phyloP scores from a whole-genome alignment of 306 rosid genomes.

The Canavalia ensiformis region DNA sequence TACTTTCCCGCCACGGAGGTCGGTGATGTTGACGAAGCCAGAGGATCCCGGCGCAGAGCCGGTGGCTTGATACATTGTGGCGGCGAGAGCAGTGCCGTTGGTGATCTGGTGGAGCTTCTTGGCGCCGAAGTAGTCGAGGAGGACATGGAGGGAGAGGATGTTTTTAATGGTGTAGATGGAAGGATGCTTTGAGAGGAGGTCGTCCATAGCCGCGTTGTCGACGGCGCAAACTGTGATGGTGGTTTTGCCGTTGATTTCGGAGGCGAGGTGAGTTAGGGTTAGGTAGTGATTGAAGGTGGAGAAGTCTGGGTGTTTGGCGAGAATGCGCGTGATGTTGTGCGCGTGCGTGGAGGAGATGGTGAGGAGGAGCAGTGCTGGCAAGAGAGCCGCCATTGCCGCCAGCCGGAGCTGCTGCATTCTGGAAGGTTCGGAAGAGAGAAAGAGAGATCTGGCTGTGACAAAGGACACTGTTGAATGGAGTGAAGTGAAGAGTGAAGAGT shows the following conservation, averaged over 20 bases:
- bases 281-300: slow-evolving; percentile 91
- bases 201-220: slow-evolving; percentile 82
- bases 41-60: slow-evolving; percentile 83
- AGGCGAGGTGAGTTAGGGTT: slow-evolving; percentile 74
- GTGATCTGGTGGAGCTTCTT: slow-evolving; percentile 98
- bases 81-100: slow-evolving; percentile 86
- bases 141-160: slow-evolving; percentile 90
- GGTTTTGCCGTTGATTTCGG: slow-evolving; percentile 70
- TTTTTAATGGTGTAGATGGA: slow-evolving; percentile 75
- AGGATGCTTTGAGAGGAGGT: slow-evolving; percentile 62
- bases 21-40: slow-evolving; percentile 92
- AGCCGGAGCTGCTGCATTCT: slow-evolving; percentile 59
- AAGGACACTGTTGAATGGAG: background rate
- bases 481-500: background rate
- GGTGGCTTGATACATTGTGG: slow-evolving; percentile 89
- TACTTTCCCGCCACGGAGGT: slow-evolving; percentile 82
- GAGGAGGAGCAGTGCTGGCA: slow-evolving; percentile 46
- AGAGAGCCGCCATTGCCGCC: slow-evolving; percentile 28
- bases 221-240: slow-evolving; percentile 91
- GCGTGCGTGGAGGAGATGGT: slow-evolving; percentile 38
- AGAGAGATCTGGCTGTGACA: slow-evolving; percentile 33
- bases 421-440: slow-evolving; percentile 22
- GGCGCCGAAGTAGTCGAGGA: slow-evolving; percentile 91
- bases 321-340: slow-evolving; percentile 74
- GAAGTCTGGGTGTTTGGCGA: slow-evolving; percentile 72